Evolutionary conservation across 2,329 filamentous ascomycete species (phyloP).

Genomic region (Aspergillus calidoustus): DNA sequence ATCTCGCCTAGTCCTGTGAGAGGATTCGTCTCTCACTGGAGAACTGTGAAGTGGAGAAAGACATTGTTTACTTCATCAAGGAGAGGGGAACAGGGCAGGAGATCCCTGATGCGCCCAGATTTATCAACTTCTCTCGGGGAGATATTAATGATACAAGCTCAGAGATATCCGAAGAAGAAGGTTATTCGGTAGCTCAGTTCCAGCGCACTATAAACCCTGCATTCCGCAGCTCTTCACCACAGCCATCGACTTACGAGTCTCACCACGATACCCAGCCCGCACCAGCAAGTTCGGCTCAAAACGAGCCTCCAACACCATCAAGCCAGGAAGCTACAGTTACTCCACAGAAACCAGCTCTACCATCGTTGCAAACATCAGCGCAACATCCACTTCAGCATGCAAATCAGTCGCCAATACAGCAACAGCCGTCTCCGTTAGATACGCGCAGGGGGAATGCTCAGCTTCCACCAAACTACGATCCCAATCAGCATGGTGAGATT

Average conservation of each 20-base stretch:
- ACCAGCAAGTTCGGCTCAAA: slow-evolving; percentile 69
- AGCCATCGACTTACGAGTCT: slow-evolving; percentile 89
- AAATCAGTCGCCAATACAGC: slow-evolving; percentile 13
- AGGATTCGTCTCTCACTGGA: slow-evolving; percentile 93
- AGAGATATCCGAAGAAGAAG: slow-evolving; percentile 86
- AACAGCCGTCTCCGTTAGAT: slow-evolving; percentile 43
- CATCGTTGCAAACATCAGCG: slow-evolving; percentile 34
- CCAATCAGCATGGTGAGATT: slow-evolving; percentile 68
- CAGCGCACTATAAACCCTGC: slow-evolving; percentile 93
- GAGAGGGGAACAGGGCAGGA: slow-evolving; percentile 92
- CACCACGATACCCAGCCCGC: slow-evolving; percentile 85
- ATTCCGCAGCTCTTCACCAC: slow-evolving; percentile 93
- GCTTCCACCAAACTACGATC: slow-evolving; percentile 52
- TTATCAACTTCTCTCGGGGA: slow-evolving; percentile 97
- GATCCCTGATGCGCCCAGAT: slow-evolving; percentile 94
- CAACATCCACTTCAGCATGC: slow-evolving; percentile 50
- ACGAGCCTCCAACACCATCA: slow-evolving; percentile 52
- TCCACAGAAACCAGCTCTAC: slow-evolving; percentile 54
- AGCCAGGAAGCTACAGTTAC: slow-evolving; percentile 58
- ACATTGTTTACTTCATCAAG: slow-evolving; percentile 86
- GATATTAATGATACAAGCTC: slow-evolving; percentile 76
- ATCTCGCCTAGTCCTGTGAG: slow-evolving; percentile 71
- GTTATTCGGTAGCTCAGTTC: slow-evolving; percentile 96
- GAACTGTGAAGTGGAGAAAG: slow-evolving; percentile 95
- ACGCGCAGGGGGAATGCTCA: slow-evolving; percentile 43